Base-by-base conservation (phyloP, 176 grass and related monocot species). In the Olyra latifolia region DNA sequence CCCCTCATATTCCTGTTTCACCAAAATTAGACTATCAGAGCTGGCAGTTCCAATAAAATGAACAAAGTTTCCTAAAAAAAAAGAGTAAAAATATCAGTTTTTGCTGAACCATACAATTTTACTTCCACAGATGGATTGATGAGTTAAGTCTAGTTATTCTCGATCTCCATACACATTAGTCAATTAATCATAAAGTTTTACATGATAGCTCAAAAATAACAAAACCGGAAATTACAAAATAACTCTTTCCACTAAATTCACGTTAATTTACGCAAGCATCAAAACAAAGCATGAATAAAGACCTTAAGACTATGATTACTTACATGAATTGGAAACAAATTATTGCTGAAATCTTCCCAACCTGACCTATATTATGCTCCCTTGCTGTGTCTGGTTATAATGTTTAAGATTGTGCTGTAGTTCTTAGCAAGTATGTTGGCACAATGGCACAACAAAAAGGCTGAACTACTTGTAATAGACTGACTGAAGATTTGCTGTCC, bases 1-100 rank as follows among this genome's bases (percentile, higher is more conserved):
- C 11, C 84, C 96, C 45, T 59, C 67, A 5, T 93, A 95, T 86
- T 95, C 96, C 88, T 95, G 83, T 61, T 82, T 66, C 60, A 75
- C 19, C 6, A 80, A 66, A 85, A 77, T 69, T 61, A 44, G 40
- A 32, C 79, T 54, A 72, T 46, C 6, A 66, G 59, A 71, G 80
- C 23, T 66, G 5, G 38, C 23, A 35, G 20, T 22, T 40, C 20
- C 4, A 44, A 70, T 19, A 29, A 66, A 54, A 77, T 6, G 17
- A 53, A 20, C 20, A 53, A 4, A 55, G 0, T 24, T 62, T 16
- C 42, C 8, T 77, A 38, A 6, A 3, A 42, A 59, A n/a, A 29
- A 14, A 60, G 16, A 20, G 19, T 10, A 23, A 22, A 15, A n/a
- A 53, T 24, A 52, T 0, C 13, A 50, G 35, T 41, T 6, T 28